A percentile compares a stretch with the other conserved stretches of the same genome.
Evolutionary conservation across 257 asterid species (phyloP).

Genomic region (Nicotiana undulata): DNA sequence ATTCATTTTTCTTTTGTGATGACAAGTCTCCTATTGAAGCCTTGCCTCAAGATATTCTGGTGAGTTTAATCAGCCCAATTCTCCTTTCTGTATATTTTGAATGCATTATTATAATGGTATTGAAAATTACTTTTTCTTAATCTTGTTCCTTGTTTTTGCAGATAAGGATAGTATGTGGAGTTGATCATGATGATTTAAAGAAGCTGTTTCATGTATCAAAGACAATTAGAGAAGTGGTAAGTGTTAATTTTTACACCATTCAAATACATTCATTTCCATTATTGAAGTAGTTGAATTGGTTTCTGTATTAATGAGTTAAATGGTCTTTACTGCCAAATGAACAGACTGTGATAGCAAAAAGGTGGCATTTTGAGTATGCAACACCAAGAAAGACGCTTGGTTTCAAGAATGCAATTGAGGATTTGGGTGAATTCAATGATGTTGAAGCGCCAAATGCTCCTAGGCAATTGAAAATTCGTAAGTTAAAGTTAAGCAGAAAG

Average conservation of each 20-base stretch:
- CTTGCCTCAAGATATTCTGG: slow-evolving; percentile 23
- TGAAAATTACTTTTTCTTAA: background rate
- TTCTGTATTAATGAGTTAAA: background rate
- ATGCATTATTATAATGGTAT: background rate
- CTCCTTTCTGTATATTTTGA: background rate
- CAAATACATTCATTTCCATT: background rate
- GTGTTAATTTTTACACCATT: background rate
- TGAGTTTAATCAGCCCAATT: background rate
- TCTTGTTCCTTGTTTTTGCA: slow-evolving; percentile 11
- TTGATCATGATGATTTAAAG: slow-evolving; percentile 81
- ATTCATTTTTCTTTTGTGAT: slow-evolving; percentile 17
- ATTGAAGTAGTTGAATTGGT: background rate
- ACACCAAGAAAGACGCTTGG: slow-evolving; percentile 46
- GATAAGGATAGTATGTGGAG: slow-evolving; percentile 66
- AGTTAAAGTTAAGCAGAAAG: background rate
- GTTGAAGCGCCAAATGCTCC: slow-evolving; percentile 17
- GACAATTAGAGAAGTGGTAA: slow-evolving; percentile 53
- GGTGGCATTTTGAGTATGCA: slow-evolving; percentile 40
- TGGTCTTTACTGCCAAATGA: background rate
- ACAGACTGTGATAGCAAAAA: slow-evolving; percentile 50
- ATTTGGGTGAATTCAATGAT: slow-evolving; percentile 4
- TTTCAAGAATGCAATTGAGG: slow-evolving; percentile 8
- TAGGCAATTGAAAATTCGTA: background rate
- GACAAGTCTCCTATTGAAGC: slow-evolving; percentile 20
- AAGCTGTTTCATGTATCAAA: slow-evolving; percentile 51